A percentile compares a stretch with the other conserved stretches of the same genome.
Evolutionary conservation across 768 basidiomycete genomes (phyloP).

Genomic region (Tephrocybe sp.): DNA sequence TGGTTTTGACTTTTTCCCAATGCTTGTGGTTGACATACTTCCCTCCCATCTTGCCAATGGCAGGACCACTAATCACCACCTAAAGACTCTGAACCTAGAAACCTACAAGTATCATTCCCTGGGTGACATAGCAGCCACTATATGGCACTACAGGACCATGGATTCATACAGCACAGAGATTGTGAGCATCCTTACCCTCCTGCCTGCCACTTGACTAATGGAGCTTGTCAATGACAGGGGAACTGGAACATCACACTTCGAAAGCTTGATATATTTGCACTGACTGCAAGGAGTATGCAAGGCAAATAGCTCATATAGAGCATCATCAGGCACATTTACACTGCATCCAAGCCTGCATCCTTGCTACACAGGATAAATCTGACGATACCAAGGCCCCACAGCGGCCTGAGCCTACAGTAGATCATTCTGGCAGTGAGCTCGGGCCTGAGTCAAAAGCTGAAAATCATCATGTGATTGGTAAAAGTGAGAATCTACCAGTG

Average conservation of each 20-base stretch:
- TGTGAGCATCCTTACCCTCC: conserved; percentile 1
- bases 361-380: too few relatives aligned
- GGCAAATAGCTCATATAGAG: conserved; percentile 5
- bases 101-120: conserved; percentile 13
- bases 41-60: conserved; percentile 1
- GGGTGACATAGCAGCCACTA: conserved; percentile 13
- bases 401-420: neutral
- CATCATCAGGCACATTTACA: neutral
- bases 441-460: neutral
- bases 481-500: neutral
- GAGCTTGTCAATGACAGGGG: conserved; percentile 7
- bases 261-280: conserved; percentile 8
- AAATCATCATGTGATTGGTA: neutral
- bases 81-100: neutral
- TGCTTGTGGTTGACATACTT: conserved; percentile 34
- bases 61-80: neutral
- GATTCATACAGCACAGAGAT: conserved; percentile 16
- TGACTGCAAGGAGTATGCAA: neutral
- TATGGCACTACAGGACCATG: conserved; percentile 10
- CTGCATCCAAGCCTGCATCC: neutral
- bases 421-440: neutral
- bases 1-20: conserved; percentile 11
- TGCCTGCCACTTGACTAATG: neutral
- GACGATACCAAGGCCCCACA: too few relatives aligned
- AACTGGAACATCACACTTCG: conserved; percentile 9